Base-by-base conservation (phyloP, 1,139 yeast genomes). In the Spencermartinsiella ligniputridi region DNA sequence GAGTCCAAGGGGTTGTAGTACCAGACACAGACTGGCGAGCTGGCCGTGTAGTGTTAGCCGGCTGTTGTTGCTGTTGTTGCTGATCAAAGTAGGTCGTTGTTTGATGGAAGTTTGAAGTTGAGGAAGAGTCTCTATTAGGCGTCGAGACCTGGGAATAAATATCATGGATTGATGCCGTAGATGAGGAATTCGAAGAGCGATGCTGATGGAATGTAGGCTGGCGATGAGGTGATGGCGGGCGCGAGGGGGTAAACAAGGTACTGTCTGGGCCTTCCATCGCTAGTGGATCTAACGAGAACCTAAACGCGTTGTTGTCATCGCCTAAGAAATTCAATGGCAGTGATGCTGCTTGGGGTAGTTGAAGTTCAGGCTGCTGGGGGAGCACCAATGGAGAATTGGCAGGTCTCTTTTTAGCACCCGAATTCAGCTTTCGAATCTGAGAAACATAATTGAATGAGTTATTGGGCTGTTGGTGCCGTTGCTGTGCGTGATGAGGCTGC, bases 221-320 rank as follows among this genome's bases (percentile, higher is more conserved):
- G 27, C 42, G 40, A 25, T 11, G 42, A 12, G 53, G 50, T 3
- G 50, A 43, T 18, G 40, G 43, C 2, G 53, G 50, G 21, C 47
- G 42, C 9, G 53, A 48, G 12, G 52, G 48, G 20, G 43, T 44
- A 39, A 49, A 48, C 20, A 52, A 41, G 20, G 52, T 53, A n/a
- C 52, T 54, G 40, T 62, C 67, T 20, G 62, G 50, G 3, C 66
- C 67, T 42, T 63, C 67, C 30, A 63, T 55, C 1, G 64, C 67
- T 45, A 62, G 48, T 1, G 67, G 64, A 40, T 62, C 66, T 16
- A 63, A 52, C 24, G 64, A 57, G 39, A 63, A 63, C 27, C 58
- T 52, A 46, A 61, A 61, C 19, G 57, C 55, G 43, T 57, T 56
- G n/a, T 24, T 24, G 17, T 21, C 19, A 20, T 35, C 41, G 33